phyloP scores from a whole-genome alignment of 2,329 filamentous ascomycete genomes.

The Neodidymelliopsis sp. region DNA sequence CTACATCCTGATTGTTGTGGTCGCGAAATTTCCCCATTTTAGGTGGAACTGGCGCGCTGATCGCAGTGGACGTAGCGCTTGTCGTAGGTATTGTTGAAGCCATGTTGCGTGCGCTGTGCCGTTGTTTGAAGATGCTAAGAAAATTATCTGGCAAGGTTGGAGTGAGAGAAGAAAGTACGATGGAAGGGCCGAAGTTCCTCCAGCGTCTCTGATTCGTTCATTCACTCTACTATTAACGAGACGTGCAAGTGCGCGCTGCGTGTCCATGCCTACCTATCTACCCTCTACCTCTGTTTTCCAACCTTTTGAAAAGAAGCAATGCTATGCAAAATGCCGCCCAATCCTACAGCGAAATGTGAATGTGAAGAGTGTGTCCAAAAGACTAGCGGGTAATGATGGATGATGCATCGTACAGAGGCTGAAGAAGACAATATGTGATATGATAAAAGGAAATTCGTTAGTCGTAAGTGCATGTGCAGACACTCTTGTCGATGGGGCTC shows the following conservation, averaged over 20 bases:
- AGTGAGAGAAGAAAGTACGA: conserved; percentile 18
- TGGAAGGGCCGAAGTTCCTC: conserved; percentile 24
- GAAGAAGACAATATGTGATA: conserved; percentile 20
- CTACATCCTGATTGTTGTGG: conserved; percentile 20
- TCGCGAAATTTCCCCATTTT: conserved; percentile 24
- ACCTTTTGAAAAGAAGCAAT: conserved; percentile 27
- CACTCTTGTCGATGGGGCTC: conserved; percentile 30
- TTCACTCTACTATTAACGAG: conserved; percentile 26
- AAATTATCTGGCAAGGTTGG: conserved; percentile 12
- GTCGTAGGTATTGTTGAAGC: conserved; percentile 10
- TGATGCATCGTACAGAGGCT: conserved; percentile 14
- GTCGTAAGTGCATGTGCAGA: conserved; percentile 40
- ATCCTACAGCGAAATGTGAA: conserved; percentile 20
- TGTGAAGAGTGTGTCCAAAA: conserved; percentile 20
- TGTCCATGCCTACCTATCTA: conserved; percentile 28
- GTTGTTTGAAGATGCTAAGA: not conserved
- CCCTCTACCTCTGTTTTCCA: conserved; percentile 30
- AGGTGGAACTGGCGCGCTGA: not conserved
- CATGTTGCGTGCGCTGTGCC: conserved; percentile 16
- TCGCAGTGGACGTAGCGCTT: not conserved
- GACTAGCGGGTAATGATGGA: conserved; percentile 16
- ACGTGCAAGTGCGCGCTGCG: conserved; percentile 15
- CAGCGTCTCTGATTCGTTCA: conserved; percentile 33
- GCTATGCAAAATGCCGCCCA: conserved; percentile 35
- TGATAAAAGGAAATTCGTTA: conserved; percentile 43